These are phyloP conservation scores for Byssoonygena ceratinophila DNA, from an alignment of 2,329 filamentous ascomycete genomes.

Conservation along the genomic window DNA sequence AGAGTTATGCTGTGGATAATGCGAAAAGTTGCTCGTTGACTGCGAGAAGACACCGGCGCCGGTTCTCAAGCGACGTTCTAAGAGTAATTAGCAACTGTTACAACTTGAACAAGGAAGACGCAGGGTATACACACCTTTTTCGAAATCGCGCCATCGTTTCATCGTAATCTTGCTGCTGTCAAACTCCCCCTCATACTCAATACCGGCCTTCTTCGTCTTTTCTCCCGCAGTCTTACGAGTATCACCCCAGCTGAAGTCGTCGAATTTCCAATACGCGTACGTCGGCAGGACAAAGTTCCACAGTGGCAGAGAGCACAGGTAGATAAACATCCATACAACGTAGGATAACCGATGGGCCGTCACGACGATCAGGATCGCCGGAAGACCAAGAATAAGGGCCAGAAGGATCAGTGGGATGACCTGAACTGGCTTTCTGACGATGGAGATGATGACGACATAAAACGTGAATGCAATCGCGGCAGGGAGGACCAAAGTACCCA, in stretches of 20 bases:
- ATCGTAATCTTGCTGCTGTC: conserved; percentile 98
- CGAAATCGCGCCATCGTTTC: conserved; percentile 97
- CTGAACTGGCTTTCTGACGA: conserved; percentile 64
- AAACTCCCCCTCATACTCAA: conserved; percentile 88
- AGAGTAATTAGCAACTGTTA: conserved; percentile 16
- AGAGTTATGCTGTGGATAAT: conserved; percentile 24
- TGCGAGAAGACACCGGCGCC: conserved; percentile 21
- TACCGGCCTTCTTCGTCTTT: conserved; percentile 72
- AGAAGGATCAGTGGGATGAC: conserved; percentile 85
- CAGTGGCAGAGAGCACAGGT: conserved; percentile 80
- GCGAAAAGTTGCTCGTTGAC: conserved; percentile 19
- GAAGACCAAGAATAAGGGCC: conserved; percentile 82
- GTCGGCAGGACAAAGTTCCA: conserved; percentile 95
- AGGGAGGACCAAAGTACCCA: conserved; percentile 87
- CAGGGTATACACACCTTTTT: conserved; percentile 49
- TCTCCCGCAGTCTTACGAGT: conserved; percentile 91
- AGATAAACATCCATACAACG: conserved; percentile 93
- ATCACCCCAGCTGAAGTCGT: conserved; percentile 98
- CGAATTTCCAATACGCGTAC: conserved; percentile 99
- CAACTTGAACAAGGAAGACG: neutral
- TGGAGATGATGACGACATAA: conserved; percentile 84
- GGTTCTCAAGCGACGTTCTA: conserved; percentile 32
- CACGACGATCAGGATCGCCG: conserved; percentile 79
- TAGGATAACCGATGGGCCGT: conserved; percentile 91
- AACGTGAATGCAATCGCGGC: conserved; percentile 95